Evolutionary conservation across 2,329 filamentous ascomycete genomes (phyloP), one percentile per base, ranked within the genome.

Genomic region (Escovopsis sp.): DNA sequence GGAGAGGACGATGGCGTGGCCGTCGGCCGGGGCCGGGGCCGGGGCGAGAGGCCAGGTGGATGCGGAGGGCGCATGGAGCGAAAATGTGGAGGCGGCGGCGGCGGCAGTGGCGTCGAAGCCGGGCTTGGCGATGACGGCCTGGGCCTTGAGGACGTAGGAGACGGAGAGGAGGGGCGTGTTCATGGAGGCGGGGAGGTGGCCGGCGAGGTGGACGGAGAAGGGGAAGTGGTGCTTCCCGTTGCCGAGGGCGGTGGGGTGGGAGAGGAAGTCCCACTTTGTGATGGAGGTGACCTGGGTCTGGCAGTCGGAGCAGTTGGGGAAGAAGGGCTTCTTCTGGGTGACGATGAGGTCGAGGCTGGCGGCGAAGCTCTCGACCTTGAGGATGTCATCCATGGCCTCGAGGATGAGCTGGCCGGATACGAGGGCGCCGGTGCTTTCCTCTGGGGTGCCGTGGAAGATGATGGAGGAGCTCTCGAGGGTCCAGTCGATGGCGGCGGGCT

Each of bases 391-490:
- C 42, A 70, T 69, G 48, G 94, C 72, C 27, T 74, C 65, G 36
- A 96, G 59, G 47, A 78, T 74, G 46, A 96, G 63, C 53, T 85
- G 81, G 21, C 86, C 86, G 1, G 85, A 92, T 34, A 94, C 72
- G 40, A 94, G 64, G 6, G 86, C 85, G 38, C 88, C 88, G 3
- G 79, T 80, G 47, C 86, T 94, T 45, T 72, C 69, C 41, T 76
- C 69, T 1, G 82, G 67, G 17, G 70, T 65, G 42, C 86, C 86
- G 50, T 90, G 83, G 59, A 94, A 79, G 31, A 94, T 72, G 14
- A 88, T 68, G 3, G 87, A 87, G 2, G 86, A 85, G 11, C 83
- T 92, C 63, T 94, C 87, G 43, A 94, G 79, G 46, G 61, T 65
- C 63, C 67, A 72, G 39, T 64, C 57, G 14, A 75, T 49, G 2